Percentiles rank a stretch among this genome's conserved stretches.
Conservation (phyloP, 2,329 filamentous ascomycete species). For the Xylaria hypoxylon region DNA sequence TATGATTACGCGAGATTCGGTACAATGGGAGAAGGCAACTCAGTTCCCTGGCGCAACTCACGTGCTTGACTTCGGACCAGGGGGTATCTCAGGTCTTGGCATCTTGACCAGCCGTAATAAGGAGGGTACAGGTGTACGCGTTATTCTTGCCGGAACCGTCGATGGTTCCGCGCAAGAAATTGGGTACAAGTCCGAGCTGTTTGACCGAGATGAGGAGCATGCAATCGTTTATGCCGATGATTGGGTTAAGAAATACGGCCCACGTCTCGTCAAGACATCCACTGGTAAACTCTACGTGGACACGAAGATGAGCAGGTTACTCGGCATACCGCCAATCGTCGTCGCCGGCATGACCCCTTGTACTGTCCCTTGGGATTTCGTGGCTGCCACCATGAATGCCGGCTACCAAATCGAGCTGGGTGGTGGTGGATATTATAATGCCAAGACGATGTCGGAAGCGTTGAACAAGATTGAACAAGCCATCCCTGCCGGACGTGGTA, state of each 20-base stretch:
- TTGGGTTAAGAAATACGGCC: conserved; percentile 97
- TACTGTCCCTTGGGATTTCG: conserved; percentile 91
- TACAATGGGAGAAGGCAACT: conserved; percentile 96
- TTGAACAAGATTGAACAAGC: conserved; percentile 85
- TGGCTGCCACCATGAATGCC: conserved; percentile 91
- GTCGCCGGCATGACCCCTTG: conserved; percentile 94
- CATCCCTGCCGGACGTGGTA: conserved; percentile 87
- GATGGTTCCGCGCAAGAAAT: conserved; percentile 90
- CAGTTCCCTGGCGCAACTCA: conserved; percentile 92
- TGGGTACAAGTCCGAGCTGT: conserved; percentile 97
- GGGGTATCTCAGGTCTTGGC: conserved; percentile 95
- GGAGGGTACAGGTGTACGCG: conserved; percentile 95
- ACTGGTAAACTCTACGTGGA: conserved; percentile 91
- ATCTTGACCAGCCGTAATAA: conserved; percentile 98
- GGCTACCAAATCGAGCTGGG: conserved; percentile 94
- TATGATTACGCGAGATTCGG: conserved; percentile 93
- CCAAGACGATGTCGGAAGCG: conserved; percentile 83
- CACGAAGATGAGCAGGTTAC: conserved; percentile 91
- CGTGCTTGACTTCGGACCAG: conserved; percentile 95
- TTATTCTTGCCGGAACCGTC: conserved; percentile 94
- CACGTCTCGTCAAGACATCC: conserved; percentile 90
- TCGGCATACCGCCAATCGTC: conserved; percentile 87
- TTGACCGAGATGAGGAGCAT: conserved; percentile 94
- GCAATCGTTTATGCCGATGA: conserved; percentile 95
- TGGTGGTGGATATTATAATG: conserved; percentile 89